A percentile compares a stretch with the other conserved stretches of the same genome.
phyloP scores from a whole-genome alignment of 1,139 yeast species.

The Saccharomyces hybrid region DNA sequence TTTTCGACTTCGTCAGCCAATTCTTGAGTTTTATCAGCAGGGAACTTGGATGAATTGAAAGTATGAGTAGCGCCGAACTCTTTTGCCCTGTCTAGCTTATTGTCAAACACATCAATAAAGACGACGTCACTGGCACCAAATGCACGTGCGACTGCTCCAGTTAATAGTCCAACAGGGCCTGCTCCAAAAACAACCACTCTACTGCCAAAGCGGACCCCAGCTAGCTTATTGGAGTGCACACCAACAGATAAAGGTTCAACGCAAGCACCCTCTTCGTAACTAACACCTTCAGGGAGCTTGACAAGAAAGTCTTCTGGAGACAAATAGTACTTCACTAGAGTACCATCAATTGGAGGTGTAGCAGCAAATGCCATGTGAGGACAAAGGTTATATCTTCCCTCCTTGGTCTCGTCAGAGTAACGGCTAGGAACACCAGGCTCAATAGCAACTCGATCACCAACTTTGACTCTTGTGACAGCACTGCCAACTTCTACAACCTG shows the following conservation, averaged over 20 bases:
- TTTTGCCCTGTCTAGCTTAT: no score
- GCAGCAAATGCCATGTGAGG: background rate
- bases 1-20: no score
- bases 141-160: background rate
- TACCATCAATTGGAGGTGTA: background rate
- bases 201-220: background rate
- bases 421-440: background rate
- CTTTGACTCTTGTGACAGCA: background rate
- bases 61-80: no score
- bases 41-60: no score
- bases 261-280: background rate
- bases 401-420: background rate
- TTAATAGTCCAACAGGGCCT: background rate
- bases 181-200: background rate
- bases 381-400: no score
- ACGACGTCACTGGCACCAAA: background rate
- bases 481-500: no score
- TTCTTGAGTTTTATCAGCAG: no score
- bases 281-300: background rate
- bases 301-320: background rate
- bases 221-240: background rate
- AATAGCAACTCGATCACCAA: background rate
- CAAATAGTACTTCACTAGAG: background rate
- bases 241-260: background rate
- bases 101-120: no score